Conservation (phyloP, 2,329 filamentous ascomycete genomes). For the Trematosphaeria pertusa region DNA sequence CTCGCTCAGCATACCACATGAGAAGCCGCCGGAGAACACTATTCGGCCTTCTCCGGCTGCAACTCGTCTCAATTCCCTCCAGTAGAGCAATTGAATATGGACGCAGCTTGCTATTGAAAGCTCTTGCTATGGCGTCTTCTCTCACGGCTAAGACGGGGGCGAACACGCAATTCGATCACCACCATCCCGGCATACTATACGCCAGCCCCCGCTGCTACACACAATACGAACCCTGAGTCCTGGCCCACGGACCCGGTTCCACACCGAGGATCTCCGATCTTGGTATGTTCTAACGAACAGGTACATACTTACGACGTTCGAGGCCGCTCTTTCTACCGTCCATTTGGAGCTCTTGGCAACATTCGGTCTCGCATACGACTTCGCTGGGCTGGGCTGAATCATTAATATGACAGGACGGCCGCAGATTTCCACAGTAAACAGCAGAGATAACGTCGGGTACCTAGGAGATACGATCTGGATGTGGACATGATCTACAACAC, state of each 20-base stretch:
- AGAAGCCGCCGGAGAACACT: no score
- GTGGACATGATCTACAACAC: slow-evolving; percentile 19
- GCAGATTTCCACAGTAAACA: slow-evolving; percentile 10
- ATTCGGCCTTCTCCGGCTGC: no score
- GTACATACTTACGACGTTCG: slow-evolving; percentile 7
- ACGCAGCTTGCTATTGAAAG: no score
- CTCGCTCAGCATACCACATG: no score
- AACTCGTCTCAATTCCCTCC: no score
- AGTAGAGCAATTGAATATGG: no score
- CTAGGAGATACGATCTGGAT: no score
- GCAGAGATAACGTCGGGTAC: slow-evolving; percentile 10
- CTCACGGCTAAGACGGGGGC: no score
- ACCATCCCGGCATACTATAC: slow-evolving; percentile 6
- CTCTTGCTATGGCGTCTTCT: no score
- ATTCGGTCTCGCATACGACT: slow-evolving; percentile 4
- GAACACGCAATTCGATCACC: background rate
- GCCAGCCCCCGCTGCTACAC: slow-evolving; percentile 6
- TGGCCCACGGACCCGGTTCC: slow-evolving; percentile 20
- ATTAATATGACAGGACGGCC: slow-evolving; percentile 8
- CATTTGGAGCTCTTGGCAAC: slow-evolving; percentile 9
- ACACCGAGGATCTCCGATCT: slow-evolving; percentile 14
- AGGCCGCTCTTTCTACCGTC: slow-evolving; percentile 2
- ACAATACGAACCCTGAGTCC: slow-evolving; percentile 7
- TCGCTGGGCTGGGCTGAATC: slow-evolving; percentile 3
- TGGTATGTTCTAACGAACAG: slow-evolving; percentile 1